Base-by-base conservation (phyloP, 2,329 filamentous ascomycete species). In the Xylaria sp. region DNA sequence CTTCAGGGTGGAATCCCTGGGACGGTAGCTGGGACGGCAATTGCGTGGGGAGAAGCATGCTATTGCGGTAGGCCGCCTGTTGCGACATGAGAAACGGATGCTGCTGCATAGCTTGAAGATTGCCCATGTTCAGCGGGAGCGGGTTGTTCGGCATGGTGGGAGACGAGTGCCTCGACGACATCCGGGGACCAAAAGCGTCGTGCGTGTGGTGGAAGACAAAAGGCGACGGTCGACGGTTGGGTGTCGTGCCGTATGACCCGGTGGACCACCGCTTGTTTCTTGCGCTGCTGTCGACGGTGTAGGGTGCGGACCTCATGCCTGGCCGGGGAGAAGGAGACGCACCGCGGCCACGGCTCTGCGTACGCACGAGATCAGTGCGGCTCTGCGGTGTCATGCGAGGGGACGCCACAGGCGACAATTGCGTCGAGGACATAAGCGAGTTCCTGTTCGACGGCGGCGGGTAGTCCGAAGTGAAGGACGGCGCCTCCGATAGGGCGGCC, bases 201-300 rank as follows among this genome's bases (percentile, higher is more conserved):
- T 83, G 78, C 3, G 79, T 76, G 56, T 82, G 79, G 59, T 87
- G 81, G 69, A 87, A 87, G 40, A 87, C 77, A 60, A 86, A 84
- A 2, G 87, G 80, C 26, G 84, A 79, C 21, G 81, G 78, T 26
- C 85, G 78, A 51, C 82, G 76, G 64, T 74, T 82, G 20, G 77
- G 77, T 18, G 76, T 71, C 1, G 84, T 81, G 18, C 81, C 85
- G 55, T 87, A 90, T 2, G 87, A 90, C 13, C 88, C 88, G 2
- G 89, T 91, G 18, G 89, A 91, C 88, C 89, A 92, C 61, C 89
- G 80, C 77, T 91, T 91, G 68, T 80, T 85, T 58, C 87, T 82
- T 42, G 78, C 78, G 48, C 79, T 79, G 56, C 76, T 81, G 42
- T 91, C 88, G 46, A 90, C 78, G 46, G 76, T 86, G 72, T 91